Percentiles rank a stretch among this genome's conserved stretches.
phyloP scores from a whole-genome alignment of 2,329 filamentous ascomycete genomes.

The Hortaea werneckii region DNA sequence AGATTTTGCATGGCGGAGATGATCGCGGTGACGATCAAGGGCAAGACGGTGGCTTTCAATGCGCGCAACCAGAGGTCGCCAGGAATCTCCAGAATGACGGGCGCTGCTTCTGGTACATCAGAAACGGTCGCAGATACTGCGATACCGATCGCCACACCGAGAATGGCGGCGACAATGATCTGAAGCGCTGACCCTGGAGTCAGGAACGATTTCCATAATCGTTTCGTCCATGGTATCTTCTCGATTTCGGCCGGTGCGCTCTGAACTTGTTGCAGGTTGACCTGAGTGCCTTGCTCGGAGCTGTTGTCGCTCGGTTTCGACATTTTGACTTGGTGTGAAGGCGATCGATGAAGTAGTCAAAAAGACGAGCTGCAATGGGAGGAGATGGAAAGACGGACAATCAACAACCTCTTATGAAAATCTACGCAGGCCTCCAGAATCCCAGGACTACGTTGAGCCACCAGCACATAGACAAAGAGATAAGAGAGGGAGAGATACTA shows the following conservation, averaged over 20 bases:
- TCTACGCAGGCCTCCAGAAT: too few relatives aligned
- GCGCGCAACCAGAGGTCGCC: slow-evolving; percentile 42
- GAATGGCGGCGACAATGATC: slow-evolving; percentile 39
- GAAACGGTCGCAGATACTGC: slow-evolving; percentile 35
- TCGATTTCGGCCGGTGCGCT: neutral
- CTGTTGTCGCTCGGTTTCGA: neutral
- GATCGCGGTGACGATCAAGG: slow-evolving; percentile 44
- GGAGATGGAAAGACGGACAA: too few relatives aligned
- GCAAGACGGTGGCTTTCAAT: slow-evolving; percentile 43
- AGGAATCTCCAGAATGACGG: slow-evolving; percentile 38
- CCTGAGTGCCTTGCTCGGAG: neutral
- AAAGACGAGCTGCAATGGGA: too few relatives aligned
- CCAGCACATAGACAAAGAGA: too few relatives aligned
- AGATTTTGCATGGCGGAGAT: slow-evolving; percentile 42
- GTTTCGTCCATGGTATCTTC: neutral
- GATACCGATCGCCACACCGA: slow-evolving; percentile 43
- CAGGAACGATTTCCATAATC: neutral
- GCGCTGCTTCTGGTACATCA: slow-evolving; percentile 33
- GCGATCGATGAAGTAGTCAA: too few relatives aligned
- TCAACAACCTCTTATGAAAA: too few relatives aligned
- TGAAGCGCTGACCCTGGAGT: slow-evolving; percentile 39
- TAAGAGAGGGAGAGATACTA: too few relatives aligned
- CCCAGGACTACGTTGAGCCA: too few relatives aligned
- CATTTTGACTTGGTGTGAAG: neutral
- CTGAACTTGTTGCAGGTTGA: neutral